Evolutionary conservation across 2,329 filamentous ascomycete genomes (phyloP), one percentile per base, ranked within the genome.

Genomic region (Diaporthe longicolla): DNA sequence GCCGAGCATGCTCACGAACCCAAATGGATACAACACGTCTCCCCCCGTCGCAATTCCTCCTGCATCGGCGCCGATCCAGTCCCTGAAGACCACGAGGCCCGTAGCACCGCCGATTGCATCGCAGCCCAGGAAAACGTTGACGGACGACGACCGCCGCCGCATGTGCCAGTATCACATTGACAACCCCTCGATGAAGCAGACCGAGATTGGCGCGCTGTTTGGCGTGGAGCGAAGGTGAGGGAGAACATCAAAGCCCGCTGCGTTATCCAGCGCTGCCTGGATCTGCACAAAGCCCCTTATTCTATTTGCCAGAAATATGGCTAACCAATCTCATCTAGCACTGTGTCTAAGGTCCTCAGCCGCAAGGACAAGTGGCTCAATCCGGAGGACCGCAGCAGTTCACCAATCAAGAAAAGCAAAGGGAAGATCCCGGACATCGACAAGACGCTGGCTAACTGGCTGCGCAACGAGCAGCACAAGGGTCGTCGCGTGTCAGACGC

Each of bases 81-180:
- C 88, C 52, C 85, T 88, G 50, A 84, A 87, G 75, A 84, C 85
- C 48, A 80, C 85, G 24, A 88, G 87, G 76, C 68, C 72, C 24
- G 13, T 65, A 17, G 81, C 86, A 65, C 81, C 87, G 79, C 84
- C 87, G 74, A 82, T 89, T 82, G 84, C 86, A 74, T 85, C 92
- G 63, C 94, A 93, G 63, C 93, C 94, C 5, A 89, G 95, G 78
- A 95, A 95, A 84, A 98, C 96, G 1, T 87, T 99, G 78, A 98
- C 95, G 10, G 94, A 98, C 80, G 93, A 94, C 74, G 95, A 98
- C 82, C 93, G 97, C 77, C 90, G 95, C 77, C 90, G 91, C 58
- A 99, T 99, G 95, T 99, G 97, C 83, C 90, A 95, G 80, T 98
- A 96, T 83, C 94, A 96, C 79, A 93, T 97, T 81, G 93, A 97